Evolutionary conservation across 2,329 filamentous ascomycete species (phyloP), one percentile per base, ranked within the genome.

Genomic region (Sporothrix euskadiensis): DNA sequence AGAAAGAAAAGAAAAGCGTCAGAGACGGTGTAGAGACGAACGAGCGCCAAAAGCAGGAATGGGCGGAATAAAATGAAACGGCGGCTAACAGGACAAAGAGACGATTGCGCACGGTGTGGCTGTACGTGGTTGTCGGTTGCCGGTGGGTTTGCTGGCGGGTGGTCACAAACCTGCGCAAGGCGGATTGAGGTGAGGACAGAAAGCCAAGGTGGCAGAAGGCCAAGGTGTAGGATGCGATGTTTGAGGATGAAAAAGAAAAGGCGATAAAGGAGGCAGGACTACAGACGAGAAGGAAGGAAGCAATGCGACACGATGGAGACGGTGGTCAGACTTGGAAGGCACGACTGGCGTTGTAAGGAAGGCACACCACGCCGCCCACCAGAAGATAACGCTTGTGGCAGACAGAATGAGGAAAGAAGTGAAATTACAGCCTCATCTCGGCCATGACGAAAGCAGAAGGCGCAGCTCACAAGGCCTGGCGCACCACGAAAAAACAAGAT

Each of bases 371-470:
- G 26, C 65, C 44, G 22, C 14, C 65, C 44, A 9, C 14, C 47
- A 39, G 57, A n/a, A 35, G 52, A 66, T 66, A 52, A 56, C 44
- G 61, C 32, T 14, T 22, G 44, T 49, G 44, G 44, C 44, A 16
- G 14, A 49, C 44, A 49, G 14, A 49, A 49, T 19, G 44, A 49
- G 44, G 41, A 49, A 49, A 49, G 44, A 70, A 12, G 22, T 35
- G 26, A 71, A 47, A 63, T 22, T 22, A 68, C 61, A 72, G 71
- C 61, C 71, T 69, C 71, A 69, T 69, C 63, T 69, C 71, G n/a
- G 61, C 52, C 54, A 47, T 61, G 71, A 61, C 71, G 39, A 52
- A 73, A 73, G 26, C 22, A 69, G 71, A 72, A 72, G 52, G 71
- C 71, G 71, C 71, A 72, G 71, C 35, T 41, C 61, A 16, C 61